Base-by-base conservation (phyloP, 2,329 filamentous ascomycete genomes). In the Ascochyta pisi region DNA sequence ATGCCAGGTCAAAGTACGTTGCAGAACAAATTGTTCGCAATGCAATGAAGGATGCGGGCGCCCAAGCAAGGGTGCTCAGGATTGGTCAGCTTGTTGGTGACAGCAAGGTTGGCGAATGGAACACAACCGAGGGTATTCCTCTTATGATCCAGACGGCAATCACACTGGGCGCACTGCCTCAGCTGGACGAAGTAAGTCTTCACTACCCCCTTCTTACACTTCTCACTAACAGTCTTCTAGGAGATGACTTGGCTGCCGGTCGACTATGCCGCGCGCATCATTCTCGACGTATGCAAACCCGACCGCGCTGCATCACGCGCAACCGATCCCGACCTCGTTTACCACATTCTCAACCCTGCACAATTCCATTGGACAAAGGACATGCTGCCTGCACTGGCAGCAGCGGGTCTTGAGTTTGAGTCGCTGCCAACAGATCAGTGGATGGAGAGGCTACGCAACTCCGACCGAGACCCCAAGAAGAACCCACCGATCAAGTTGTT, bases 351-450 rank as follows among this genome's bases (percentile, higher is more conserved):
- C 13, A 85, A 86, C 57, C 79, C 79, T 0, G 67, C 55, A 0
- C 70, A 73, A 6, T 81, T 85, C 62, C 75, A 81, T 49, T 86
- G 83, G 83, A 83, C 82, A 0, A 58, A 73, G 0, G 81, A 85
- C 44, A 73, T 87, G 15, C 76, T 87, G 0, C 83, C 83, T 1
- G 77, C 78, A 2, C 70, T 87, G 3, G 64, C 66, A 10, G 65
- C 67, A 0, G 76, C 79, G 0, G 82, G 82, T 79, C 39, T 71
- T 1, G 2, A 38, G 9, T 73, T 73, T 26, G 67, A 70, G 24
- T 50, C 50, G 3, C 27, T 72, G 4, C 59, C 60, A 1, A 63
- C 62, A 1, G 60, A 58, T 3, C 53, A 67, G 45, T 72, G 69
- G 69, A 64, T 72, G 65, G 57, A 65, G 19, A 50, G 57, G 33